These are phyloP conservation scores for Conidiobolus incongruus DNA, from an alignment of 371 early-diverging fungal genomes.

Conservation along the genomic window DNA sequence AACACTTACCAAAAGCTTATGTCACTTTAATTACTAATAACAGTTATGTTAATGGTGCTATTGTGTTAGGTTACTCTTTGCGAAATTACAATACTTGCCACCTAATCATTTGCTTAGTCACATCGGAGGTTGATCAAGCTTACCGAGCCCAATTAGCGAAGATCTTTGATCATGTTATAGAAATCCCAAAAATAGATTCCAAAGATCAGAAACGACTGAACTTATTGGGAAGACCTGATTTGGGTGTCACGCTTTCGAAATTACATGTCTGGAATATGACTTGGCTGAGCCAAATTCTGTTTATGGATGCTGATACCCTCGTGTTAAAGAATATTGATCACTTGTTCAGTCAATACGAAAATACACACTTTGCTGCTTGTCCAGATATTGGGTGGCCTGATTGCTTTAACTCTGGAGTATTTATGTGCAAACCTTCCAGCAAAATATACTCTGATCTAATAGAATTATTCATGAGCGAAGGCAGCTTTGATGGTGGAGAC, in stretches of 20 bases:
- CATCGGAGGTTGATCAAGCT: slow-evolving; percentile 21
- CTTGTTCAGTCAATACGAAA: slow-evolving; percentile 41
- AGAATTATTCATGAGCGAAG: slow-evolving; percentile 18
- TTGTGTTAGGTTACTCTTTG: slow-evolving; percentile 56
- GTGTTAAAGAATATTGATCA: slow-evolving; percentile 58
- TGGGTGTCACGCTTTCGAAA: slow-evolving; percentile 74
- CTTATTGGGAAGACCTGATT: slow-evolving; percentile 69
- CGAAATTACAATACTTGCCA: slow-evolving; percentile 32
- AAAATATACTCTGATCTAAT: slow-evolving; percentile 23
- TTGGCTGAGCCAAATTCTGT: slow-evolving; percentile 41
- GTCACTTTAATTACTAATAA: slow-evolving; percentile 54
- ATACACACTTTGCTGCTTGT: slow-evolving; percentile 37
- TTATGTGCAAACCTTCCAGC: slow-evolving; percentile 45
- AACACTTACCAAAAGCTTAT: slow-evolving; percentile 24
- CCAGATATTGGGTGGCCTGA: slow-evolving; percentile 83
- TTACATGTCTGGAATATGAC: slow-evolving; percentile 57
- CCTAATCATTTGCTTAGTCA: slow-evolving; percentile 42
- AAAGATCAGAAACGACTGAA: slow-evolving; percentile 25
- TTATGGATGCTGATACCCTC: slow-evolving; percentile 77
- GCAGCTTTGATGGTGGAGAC: slow-evolving; percentile 79
- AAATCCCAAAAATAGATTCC: slow-evolving; percentile 28
- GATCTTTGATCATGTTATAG: slow-evolving; percentile 37
- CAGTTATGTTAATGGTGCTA: slow-evolving; percentile 63
- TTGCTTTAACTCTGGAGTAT: slow-evolving; percentile 90
- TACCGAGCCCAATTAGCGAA: slow-evolving; percentile 18